A percentile compares a stretch with the other conserved stretches of the same genome.
phyloP scores from a whole-genome alignment of 768 basidiomycete genomes.

The Mrakia hoshinonis region DNA sequence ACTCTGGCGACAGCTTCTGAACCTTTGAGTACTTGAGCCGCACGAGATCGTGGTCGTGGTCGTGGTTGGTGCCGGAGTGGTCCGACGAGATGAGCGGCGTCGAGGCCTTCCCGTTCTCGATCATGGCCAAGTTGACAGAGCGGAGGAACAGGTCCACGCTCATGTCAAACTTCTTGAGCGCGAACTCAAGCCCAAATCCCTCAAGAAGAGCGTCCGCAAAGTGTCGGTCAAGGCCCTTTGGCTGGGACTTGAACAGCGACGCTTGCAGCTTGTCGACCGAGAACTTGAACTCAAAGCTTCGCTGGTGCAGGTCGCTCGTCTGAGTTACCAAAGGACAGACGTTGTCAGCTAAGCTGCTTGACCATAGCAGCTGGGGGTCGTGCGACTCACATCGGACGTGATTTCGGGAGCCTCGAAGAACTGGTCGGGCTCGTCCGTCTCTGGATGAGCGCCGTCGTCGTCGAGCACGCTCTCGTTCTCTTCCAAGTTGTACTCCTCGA shows the following conservation, averaged over 20 bases:
- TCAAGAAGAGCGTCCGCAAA: constrained; percentile 73
- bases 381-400: constrained; percentile 47
- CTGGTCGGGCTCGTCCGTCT: constrained; percentile 34
- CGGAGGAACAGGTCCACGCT: constrained; percentile 71
- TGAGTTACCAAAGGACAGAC: neutral
- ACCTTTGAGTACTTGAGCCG: constrained; percentile 68
- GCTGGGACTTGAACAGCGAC: constrained; percentile 61
- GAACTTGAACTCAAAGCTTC: constrained; percentile 76
- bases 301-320: constrained; percentile 46
- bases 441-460: constrained; percentile 45
- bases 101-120: constrained; percentile 37
- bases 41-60: constrained; percentile 54
- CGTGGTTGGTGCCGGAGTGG: constrained; percentile 22
- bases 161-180: constrained; percentile 74
- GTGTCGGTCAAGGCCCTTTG: constrained; percentile 56
- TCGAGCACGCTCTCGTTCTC: constrained; percentile 37
- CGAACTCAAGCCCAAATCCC: constrained; percentile 65
- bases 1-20: constrained; percentile 79
- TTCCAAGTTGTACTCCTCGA: constrained; percentile 56
- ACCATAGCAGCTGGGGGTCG: too few relatives aligned
- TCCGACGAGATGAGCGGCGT: constrained; percentile 33
- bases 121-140: constrained; percentile 29
- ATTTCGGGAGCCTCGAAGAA: constrained; percentile 70
- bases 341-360: neutral
- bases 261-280: constrained; percentile 73